Evolutionary conservation across 805 yeast species (phyloP).

Genomic region (Pichia heedii): DNA sequence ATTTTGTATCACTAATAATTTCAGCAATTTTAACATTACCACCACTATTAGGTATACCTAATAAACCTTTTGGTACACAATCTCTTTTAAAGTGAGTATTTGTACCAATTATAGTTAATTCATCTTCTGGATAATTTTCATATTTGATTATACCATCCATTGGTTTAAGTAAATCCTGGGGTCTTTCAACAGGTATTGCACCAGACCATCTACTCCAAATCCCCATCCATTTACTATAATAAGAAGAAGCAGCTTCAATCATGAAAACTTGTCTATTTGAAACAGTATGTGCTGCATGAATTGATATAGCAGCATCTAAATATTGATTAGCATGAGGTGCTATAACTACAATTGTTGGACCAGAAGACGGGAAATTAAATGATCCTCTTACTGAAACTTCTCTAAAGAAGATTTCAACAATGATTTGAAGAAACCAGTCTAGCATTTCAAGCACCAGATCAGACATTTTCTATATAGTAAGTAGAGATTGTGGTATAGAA

Average conservation of each 20-base stretch:
- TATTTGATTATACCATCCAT: slow-evolving; percentile 53
- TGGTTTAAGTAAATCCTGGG: slow-evolving; percentile 67
- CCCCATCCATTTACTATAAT: slow-evolving; percentile 62
- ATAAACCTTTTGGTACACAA: slow-evolving; percentile 54
- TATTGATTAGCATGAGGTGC: slow-evolving; percentile 98
- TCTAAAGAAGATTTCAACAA: slow-evolving; percentile 59
- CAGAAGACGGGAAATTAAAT: slow-evolving; percentile 53
- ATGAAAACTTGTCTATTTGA: slow-evolving; percentile 67
- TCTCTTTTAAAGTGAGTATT: slow-evolving; percentile 61
- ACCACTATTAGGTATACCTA: slow-evolving; percentile 68
- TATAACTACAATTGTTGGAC: slow-evolving; percentile 87
- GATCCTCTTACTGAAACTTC: slow-evolving; percentile 88
- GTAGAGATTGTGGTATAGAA: neutral
- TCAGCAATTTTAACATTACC: slow-evolving; percentile 70
- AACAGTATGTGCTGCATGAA: slow-evolving; percentile 61
- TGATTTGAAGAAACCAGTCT: slow-evolving; percentile 22
- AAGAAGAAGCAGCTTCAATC: slow-evolving; percentile 76
- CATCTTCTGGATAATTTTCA: slow-evolving; percentile 40
- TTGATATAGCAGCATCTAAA: slow-evolving; percentile 56
- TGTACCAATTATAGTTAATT: slow-evolving; percentile 51
- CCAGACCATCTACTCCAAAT: slow-evolving; percentile 62
- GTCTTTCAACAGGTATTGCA: slow-evolving; percentile 85
- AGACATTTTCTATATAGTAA: neutral
- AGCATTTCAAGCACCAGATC: slow-evolving; percentile 19
- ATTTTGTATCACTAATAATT: slow-evolving; percentile 60